Percentiles rank a stretch among this genome's conserved stretches.
Conservation (phyloP, 495 filamentous ascomycete species). For the Daldinia loculata region DNA sequence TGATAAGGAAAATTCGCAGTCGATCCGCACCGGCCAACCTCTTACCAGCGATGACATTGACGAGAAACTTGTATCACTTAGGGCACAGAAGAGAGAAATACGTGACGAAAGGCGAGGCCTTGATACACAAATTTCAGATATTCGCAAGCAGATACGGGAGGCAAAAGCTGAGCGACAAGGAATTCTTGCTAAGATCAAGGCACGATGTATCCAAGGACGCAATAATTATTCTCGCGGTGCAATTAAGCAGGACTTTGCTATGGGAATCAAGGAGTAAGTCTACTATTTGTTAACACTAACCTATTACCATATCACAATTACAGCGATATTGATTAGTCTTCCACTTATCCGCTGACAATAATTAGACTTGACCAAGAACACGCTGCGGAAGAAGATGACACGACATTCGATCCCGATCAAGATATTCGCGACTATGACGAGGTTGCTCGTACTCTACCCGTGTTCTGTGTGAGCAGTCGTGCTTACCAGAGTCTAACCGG, state of each 20-base stretch:
- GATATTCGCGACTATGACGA: slow-evolving; percentile 67
- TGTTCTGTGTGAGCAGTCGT: slow-evolving; percentile 70
- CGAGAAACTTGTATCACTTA: slow-evolving; percentile 31
- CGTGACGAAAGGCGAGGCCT: slow-evolving; percentile 21
- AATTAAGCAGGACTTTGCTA: slow-evolving; percentile 69
- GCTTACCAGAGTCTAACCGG: slow-evolving; percentile 70
- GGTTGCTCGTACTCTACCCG: slow-evolving; percentile 64
- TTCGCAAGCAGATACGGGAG: slow-evolving; percentile 30
- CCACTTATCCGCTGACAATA: background rate
- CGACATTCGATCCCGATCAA: slow-evolving; percentile 52
- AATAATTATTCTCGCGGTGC: slow-evolving; percentile 65
- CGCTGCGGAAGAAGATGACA: slow-evolving; percentile 48
- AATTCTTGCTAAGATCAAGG: slow-evolving; percentile 48
- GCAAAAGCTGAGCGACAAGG: slow-evolving; percentile 37
- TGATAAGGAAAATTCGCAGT: slow-evolving; percentile 46
- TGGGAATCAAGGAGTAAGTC: slow-evolving; percentile 61
- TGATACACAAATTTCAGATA: slow-evolving; percentile 16
- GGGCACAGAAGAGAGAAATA: slow-evolving; percentile 43
- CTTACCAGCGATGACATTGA: slow-evolving; percentile 42
- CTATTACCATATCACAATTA: background rate
- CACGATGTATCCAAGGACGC: slow-evolving; percentile 64
- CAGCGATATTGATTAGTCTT: background rate
- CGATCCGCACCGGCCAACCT: slow-evolving; percentile 7
- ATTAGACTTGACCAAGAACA: slow-evolving; percentile 48
- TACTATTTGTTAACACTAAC: background rate